Evolutionary conservation across 2,329 filamentous ascomycete genomes (phyloP), one percentile per base, ranked within the genome.

Genomic region (Rugonectria rugulosa): DNA sequence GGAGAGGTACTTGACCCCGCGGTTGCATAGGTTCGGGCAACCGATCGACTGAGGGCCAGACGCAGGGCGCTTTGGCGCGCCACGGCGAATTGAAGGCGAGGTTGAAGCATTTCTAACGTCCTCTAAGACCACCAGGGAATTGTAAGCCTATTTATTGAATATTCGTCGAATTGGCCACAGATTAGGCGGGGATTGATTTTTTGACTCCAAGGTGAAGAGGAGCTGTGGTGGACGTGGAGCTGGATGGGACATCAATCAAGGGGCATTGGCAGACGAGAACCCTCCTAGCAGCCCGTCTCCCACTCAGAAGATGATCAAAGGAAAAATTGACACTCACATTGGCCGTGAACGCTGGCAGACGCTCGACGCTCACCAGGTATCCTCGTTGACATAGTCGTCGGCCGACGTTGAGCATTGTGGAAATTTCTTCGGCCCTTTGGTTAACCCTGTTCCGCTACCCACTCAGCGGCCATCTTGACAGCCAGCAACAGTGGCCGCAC

Each of bases 11-110:
- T 38, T 19, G 63, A 46, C 15, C 52, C 57, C n/a, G 29, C 12
- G n/a, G 70, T 71, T 27, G 73, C 71, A 63, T 73, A 75, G 15
- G 59, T 62, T 57, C 73, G 70, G 31, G 66, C 32, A 5, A 66
- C 46, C 14, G 68, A 54, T 36, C 64, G 65, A 46, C 56, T 64
- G 29, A 73, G 44, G 14, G 68, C 56, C 15, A 73, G 60, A 19
- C 68, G 65, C 44, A 70, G 65, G 36, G 67, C 54, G 58, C 68
- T 63, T 37, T 67, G 68, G 56, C 69, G 65, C 23, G 63, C 64
- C 42, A 64, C 66, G 21, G 66, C 65, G 8, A 74, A 53, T 44
- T 68, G 64, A 20, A 74, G 47, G 42, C 69, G 62, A 51, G 64
- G 62, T 43, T 70, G 68, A 14, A 75, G 59, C 73, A 75, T 75